Base-by-base conservation (phyloP, 2,329 filamentous ascomycete species). In the Monascus ruber region DNA sequence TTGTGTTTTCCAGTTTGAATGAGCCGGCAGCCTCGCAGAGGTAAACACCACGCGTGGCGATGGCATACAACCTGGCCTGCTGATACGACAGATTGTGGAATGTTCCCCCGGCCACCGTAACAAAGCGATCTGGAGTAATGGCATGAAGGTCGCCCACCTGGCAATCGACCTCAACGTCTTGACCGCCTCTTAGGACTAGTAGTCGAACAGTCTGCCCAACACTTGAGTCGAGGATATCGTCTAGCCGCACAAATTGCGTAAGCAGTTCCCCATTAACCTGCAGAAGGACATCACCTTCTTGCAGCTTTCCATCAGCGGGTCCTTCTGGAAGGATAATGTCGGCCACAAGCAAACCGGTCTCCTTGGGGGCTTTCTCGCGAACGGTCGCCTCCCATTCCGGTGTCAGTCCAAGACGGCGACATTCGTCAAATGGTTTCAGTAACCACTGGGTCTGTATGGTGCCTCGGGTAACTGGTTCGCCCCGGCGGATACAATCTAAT, bases 401-500 rank as follows among this genome's bases (percentile, higher is more conserved):
- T 2, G 77, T 85, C 43, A 98, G 70, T 5, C 91, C 91, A 7
- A 98, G 71, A 43, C 91, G 77, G 39, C 89, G 80, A 62, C 91
- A 96, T 61, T 98, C 93, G 52, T 98, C 93, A 52, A 98, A 98
- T 0, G 91, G 86, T 63, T 96, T 96, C 45, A 98, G 75, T 38
- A 96, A 74, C 74, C 93, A 98, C 60, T 98, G 91, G 46, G 86
- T 94, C 64, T 98, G 91, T 36, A 98, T 94, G n/a, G 91, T 94
- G 35, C 91, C 91, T 51, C 91, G 76, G n/a, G 81, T 79, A 38
- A 98, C 81, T 2, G 75, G 75, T 50, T 80, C 75, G 28, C 77
- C 80, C 47, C 81, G 72, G 57, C 83, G 86, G 40, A 98, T 81
- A 54, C 87, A 93, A 56, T 86, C 76, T 39, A 98, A 71, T 1